Evolutionary conservation across 2,329 filamentous ascomycete species (phyloP), one percentile per base, ranked within the genome.

Genomic region (Talaromyces sp.): DNA sequence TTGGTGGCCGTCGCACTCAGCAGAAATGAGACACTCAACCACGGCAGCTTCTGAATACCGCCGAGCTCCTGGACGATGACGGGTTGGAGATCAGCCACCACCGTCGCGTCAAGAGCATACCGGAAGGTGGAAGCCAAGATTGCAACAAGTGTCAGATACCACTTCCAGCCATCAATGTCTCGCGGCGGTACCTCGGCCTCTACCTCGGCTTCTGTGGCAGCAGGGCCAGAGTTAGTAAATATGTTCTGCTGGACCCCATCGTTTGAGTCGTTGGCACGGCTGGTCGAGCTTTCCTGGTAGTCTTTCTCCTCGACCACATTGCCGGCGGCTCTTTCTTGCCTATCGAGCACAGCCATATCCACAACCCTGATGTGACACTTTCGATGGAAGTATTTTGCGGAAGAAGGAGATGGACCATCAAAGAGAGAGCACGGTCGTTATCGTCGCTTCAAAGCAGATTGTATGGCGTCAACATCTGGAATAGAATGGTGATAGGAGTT

Each of bases 31-130:
- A 71, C 68, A 31, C 63, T 64, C 15, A 78, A 63, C 77, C 76
- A 80, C 9, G 74, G 63, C 8, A 78, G 67, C 39, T 75, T 71
- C 13, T 68, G 64, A 37, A 77, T 62, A 10, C 70, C 60, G 11
- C 69, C 64, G 22, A 78, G 74, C 0, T 64, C 57, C 19, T 69
- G 61, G n/a, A 77, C 63, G 15, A 79, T 73, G 21, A 67, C 65
- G 3, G 73, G 72, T 56, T 79, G 75, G 4, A 76, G 73, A 60
- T 78, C 77, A 4, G 79, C 71, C 41, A 78, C 67, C 2, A 80
- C 78, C 1, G 80, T 80, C 0, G 79, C 80, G 1, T 70, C 67
- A 10, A 70, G 59, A 19, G 62, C 62, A 51, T 57, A 67, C 37
- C 66, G 60, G 48, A 51, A 51, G 15, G 35, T 35, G 25, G 48